phyloP scores from a whole-genome alignment of 2,329 filamentous ascomycete genomes.

The Fusarium drepaniforme region DNA sequence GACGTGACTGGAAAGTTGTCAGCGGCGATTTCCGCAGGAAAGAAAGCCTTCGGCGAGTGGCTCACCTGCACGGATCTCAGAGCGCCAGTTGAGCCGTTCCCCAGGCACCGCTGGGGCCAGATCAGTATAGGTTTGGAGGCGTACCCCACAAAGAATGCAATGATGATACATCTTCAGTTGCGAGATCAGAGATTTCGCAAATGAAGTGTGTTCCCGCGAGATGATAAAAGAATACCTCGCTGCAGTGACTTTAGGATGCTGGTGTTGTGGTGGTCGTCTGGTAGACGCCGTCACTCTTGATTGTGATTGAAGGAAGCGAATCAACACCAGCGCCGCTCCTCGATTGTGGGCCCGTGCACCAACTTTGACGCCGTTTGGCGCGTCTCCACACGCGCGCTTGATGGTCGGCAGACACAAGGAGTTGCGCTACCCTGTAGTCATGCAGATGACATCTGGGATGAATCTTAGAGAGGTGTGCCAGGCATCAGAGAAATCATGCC shows the following conservation, averaged over 20 bases:
- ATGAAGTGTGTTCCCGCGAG: too few species aligned
- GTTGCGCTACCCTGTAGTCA: background rate
- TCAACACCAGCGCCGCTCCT: background rate
- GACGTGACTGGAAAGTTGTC: background rate
- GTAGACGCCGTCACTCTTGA: background rate
- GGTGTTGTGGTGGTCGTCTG: background rate
- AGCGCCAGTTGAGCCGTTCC: background rate
- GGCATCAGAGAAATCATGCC: background rate
- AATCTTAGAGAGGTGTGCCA: background rate
- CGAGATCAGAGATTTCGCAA: background rate
- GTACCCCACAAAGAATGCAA: constrained; percentile 8
- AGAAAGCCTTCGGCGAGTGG: background rate
- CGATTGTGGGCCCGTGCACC: background rate
- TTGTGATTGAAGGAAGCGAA: background rate
- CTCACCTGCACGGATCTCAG: constrained; percentile 7
- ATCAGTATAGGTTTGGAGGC: background rate
- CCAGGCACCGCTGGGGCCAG: too few species aligned
- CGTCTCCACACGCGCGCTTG: background rate
- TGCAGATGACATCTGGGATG: background rate
- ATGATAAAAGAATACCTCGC: background rate
- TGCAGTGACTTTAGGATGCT: background rate
- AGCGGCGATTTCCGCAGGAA: background rate
- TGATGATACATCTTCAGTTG: background rate
- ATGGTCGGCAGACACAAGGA: background rate
- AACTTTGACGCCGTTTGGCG: background rate